Evolutionary conservation across 805 yeast genomes (phyloP), one percentile per base, ranked within the genome.

Genomic region (Saccharomyces jurei): DNA sequence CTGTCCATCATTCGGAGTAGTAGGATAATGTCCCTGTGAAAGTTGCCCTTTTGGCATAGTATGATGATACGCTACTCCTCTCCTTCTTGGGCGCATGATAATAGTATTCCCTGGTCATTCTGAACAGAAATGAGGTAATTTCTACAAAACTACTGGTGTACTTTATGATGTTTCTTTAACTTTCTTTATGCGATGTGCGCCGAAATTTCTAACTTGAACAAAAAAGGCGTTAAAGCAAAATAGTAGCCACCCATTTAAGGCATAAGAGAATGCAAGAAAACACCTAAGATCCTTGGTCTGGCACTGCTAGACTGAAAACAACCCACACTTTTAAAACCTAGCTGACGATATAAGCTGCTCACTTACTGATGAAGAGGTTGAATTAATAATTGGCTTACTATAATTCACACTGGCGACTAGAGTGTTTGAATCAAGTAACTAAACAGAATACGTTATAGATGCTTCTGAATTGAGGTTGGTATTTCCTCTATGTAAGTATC

Each of bases 91-190:
- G 17, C 25, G 13, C 44, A 36, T 36, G 10, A 36, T 17, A 6
- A 5, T 17, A 9, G 3, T 36, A 36, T 36, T 6, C 13, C 17
- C 10, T 36, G 25, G 10, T 17, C 6, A 17, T 17, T 6, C 6
- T 17, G 4, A 6, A 17, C 22, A 0, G 13, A 17, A 17, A 17
- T 8, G 44, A 36, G 17, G 17, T 25, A 17, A 6, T 9, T 8
- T 21, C 22, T 6, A 6, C 17, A 17, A 6, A n/a, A 36, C 2
- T 2, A 8, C 25, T 21, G 10, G 11, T 36, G 25, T 36, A 17
- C 11, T 36, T 6, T n/a, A 36, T 36, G 4, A 6, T 36, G 10
- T 28, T 55, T 13, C 58, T 56, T 25, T 28, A 50, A 22, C 53
- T 46, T 50, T 52, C 30, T 27, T 36, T 50, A 46, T 48, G 9